phyloP scores from a whole-genome alignment of 805 yeast genomes.

The Sugiyamaella americana region DNA sequence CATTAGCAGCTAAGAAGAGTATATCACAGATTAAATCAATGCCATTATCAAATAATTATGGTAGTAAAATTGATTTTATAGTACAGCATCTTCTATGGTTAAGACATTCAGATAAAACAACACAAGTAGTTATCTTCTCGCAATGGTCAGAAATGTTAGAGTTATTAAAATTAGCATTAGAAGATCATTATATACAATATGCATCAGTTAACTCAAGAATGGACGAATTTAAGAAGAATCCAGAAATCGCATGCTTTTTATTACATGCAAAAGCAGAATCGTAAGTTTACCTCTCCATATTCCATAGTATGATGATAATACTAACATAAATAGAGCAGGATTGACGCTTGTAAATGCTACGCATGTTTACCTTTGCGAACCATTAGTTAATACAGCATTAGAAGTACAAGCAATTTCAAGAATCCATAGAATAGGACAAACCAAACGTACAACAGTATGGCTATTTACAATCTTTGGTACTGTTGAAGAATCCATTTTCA shows the following conservation, averaged over 20 bases:
- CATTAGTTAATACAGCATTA: conserved; percentile 77
- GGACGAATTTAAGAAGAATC: conserved; percentile 53
- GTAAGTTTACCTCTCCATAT: conserved; percentile 23
- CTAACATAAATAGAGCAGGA: conserved; percentile 47
- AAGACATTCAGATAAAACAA: conserved; percentile 47
- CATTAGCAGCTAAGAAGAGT: conserved; percentile 21
- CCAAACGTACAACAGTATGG: conserved; percentile 79
- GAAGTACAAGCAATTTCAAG: conserved; percentile 91
- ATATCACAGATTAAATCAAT: conserved; percentile 35
- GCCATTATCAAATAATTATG: conserved; percentile 48
- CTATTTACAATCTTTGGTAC: conserved; percentile 77
- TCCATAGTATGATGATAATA: not conserved
- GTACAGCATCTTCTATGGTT: conserved; percentile 66
- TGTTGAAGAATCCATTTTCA: conserved; percentile 81
- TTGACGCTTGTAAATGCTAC: conserved; percentile 86
- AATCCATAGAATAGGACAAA: conserved; percentile 89
- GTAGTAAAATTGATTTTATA: conserved; percentile 82
- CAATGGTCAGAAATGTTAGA: conserved; percentile 78
- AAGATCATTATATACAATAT: conserved; percentile 48
- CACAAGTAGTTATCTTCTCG: conserved; percentile 82
- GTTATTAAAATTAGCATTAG: conserved; percentile 60
- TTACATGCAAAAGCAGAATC: conserved; percentile 83
- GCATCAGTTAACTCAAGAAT: conserved; percentile 50
- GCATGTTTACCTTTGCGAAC: conserved; percentile 89
- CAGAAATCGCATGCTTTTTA: conserved; percentile 71